Base-by-base conservation (phyloP, 1,284 basidiomycete species). In the Sporisorium graminicola region DNA sequence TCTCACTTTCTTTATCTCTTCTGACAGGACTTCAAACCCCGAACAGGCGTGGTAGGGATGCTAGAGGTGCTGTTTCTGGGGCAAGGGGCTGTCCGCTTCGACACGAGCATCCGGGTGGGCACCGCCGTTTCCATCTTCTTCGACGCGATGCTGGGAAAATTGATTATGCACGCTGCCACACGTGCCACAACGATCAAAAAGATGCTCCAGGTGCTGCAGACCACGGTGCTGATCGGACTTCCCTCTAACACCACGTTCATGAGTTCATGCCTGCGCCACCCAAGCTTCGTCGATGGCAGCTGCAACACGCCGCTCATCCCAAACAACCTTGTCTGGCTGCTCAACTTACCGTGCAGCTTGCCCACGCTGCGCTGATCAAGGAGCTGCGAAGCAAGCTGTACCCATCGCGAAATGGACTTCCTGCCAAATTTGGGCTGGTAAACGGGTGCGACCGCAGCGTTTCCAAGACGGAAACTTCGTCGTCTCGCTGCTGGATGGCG, bases 11-110 rank as follows among this genome's bases (percentile, higher is more conserved):
- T 10, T 31, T 31, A 5, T n/a, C 10, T 31, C 29, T 31, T 31
- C 29, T 31, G 29, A 10, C 29, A 31, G 29, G 29, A 87, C 27
- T 92, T 91, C 82, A 85, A 86, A 46, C 91, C 91, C 2, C 89
- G 88, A 43, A 89, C 91, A 14, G 91, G 91, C 1, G 83, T 91
- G 1, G 86, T 92, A 18, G 90, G 91, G 73, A 44, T 29, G 20
- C 43, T 69, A 13, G 50, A 56, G n/a, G 59, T 59, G 43, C 37
- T 37, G 16, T 31, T 26, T 3, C 27, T 59, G 14, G 27, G 29
- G 5, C 49, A 55, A 7, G 9, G 31, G 6, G 90, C 89, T 88
- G 74, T 90, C 22, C 84, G 90, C n/a, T 80, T 90, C 89, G 90
- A 66, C 42, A 86, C 74, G 27, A 58, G 55, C 89, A 82, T 90